These are phyloP conservation scores for Salicornia ramosissima DNA, from an alignment of 148 eudicot genomes.

Conservation along the genomic window DNA sequence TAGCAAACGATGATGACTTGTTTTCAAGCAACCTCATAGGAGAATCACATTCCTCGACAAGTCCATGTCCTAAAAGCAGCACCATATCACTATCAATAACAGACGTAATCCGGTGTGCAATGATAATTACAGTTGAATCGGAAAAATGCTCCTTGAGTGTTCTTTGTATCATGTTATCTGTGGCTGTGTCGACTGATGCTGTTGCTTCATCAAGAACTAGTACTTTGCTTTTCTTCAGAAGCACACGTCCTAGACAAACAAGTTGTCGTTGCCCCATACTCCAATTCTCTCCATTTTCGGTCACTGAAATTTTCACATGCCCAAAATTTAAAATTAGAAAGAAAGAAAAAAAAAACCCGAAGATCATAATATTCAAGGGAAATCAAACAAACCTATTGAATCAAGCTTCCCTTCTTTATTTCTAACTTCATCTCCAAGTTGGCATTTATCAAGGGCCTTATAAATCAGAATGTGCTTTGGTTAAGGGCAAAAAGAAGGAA, in stretches of 20 bases:
- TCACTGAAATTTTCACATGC: slow-evolving; percentile 19
- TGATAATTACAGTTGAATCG: slow-evolving; percentile 36
- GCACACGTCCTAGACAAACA: slow-evolving; percentile 47
- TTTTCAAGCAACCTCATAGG: slow-evolving; percentile 61
- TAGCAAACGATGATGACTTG: slow-evolving; percentile 63
- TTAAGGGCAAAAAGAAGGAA: neutral
- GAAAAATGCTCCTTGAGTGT: slow-evolving; percentile 37
- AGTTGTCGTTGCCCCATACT: slow-evolving; percentile 53
- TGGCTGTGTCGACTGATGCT: slow-evolving; percentile 45
- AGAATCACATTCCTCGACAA: slow-evolving; percentile 56
- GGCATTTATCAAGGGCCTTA: slow-evolving; percentile 91
- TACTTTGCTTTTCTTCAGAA: slow-evolving; percentile 42
- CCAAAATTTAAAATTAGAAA: too few relatives aligned
- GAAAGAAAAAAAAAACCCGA: too few relatives aligned
- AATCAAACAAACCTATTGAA: slow-evolving; percentile 46
- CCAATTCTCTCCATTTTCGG: slow-evolving; percentile 53
- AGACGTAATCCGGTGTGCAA: slow-evolving; percentile 46
- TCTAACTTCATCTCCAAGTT: slow-evolving; percentile 79
- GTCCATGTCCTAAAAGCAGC: slow-evolving; percentile 40
- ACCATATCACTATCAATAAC: slow-evolving; percentile 83
- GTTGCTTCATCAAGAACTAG: slow-evolving; percentile 44
- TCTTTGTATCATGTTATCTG: slow-evolving; percentile 35
- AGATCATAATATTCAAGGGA: too few relatives aligned
- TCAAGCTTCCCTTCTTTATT: slow-evolving; percentile 73
- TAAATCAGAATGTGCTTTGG: neutral